Evolutionary conservation across 2,329 filamentous ascomycete species (phyloP).

Genomic region (Coniochaeta sp.): DNA sequence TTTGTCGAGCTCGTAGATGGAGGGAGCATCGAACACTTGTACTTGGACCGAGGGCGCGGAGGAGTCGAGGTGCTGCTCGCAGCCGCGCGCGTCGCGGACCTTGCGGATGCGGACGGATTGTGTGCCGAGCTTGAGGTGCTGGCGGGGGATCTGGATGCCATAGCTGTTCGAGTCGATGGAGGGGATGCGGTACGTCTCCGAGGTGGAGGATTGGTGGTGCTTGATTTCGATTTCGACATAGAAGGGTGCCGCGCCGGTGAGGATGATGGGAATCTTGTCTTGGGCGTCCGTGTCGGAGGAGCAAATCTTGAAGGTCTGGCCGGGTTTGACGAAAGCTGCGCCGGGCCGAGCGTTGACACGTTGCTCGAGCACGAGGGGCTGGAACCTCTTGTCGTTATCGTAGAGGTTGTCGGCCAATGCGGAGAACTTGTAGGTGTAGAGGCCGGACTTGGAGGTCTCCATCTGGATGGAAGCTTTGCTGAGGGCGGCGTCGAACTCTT

Average conservation of each 20-base stretch:
- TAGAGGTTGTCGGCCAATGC: constrained; percentile 83
- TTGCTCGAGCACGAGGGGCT: constrained; percentile 67
- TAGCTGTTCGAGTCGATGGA: constrained; percentile 70
- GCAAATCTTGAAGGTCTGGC: constrained; percentile 94
- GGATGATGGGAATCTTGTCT: constrained; percentile 78
- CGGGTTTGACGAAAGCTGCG: constrained; percentile 75
- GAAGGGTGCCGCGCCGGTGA: constrained; percentile 83
- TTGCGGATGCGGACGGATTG: constrained; percentile 86
- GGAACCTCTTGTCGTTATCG: constrained; percentile 61
- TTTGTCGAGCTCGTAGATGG: constrained; percentile 80
- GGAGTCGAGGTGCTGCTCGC: constrained; percentile 68
- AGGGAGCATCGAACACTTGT: constrained; percentile 86
- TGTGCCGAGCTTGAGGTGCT: constrained; percentile 78
- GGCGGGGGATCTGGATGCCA: constrained; percentile 76
- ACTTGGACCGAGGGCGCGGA: constrained; percentile 76
- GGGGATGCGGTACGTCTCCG: constrained; percentile 75
- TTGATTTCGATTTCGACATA: constrained; percentile 88
- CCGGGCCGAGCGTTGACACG: constrained; percentile 77
- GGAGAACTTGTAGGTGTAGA: constrained; percentile 80
- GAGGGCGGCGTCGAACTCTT: constrained; percentile 70
- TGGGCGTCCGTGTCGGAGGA: constrained; percentile 74
- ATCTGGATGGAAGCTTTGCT: constrained; percentile 73
- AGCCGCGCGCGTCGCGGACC: constrained; percentile 80
- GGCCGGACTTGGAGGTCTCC: constrained; percentile 76
- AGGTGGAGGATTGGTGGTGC: constrained; percentile 72